Evolutionary conservation across 768 basidiomycete species (phyloP).

Genomic region (Russula abietina): DNA sequence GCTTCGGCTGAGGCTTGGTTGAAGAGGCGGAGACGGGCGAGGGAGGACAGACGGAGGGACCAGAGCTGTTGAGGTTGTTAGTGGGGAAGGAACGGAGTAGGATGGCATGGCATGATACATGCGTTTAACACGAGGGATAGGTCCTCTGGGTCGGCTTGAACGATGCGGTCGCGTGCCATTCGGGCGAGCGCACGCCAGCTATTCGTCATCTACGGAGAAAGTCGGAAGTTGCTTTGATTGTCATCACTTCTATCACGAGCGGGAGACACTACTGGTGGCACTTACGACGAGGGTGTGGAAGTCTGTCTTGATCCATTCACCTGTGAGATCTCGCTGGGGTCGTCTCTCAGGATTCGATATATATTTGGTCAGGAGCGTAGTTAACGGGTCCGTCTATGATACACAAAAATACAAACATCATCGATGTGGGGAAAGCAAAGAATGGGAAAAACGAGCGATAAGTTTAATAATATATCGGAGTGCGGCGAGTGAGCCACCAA

Average conservation of each 20-base stretch:
- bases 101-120: constrained; percentile 29
- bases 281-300: constrained; percentile 77
- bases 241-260: background rate
- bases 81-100: background rate
- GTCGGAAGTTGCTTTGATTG: constrained; percentile 7
- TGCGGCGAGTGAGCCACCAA: constrained; percentile 53
- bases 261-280: constrained; percentile 34
- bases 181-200: constrained; percentile 81
- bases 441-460: background rate
- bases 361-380: constrained; percentile 77
- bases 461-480: constrained; percentile 35
- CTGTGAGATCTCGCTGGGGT: constrained; percentile 64
- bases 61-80: constrained; percentile 50
- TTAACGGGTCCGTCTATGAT: constrained; percentile 73
- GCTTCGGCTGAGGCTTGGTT: constrained; percentile 85
- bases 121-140: constrained; percentile 60
- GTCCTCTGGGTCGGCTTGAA: constrained; percentile 64
- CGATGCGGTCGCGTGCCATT: constrained; percentile 76
- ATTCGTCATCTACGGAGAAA: constrained; percentile 63
- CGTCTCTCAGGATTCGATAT: constrained; percentile 70
- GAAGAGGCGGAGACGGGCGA: constrained; percentile 76
- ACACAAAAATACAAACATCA: constrained; percentile 25
- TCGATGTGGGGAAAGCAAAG: background rate
- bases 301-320: constrained; percentile 67
- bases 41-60: constrained; percentile 74